Conservation (phyloP, 2,329 filamentous ascomycete species). For the Epichloe uncinata region DNA sequence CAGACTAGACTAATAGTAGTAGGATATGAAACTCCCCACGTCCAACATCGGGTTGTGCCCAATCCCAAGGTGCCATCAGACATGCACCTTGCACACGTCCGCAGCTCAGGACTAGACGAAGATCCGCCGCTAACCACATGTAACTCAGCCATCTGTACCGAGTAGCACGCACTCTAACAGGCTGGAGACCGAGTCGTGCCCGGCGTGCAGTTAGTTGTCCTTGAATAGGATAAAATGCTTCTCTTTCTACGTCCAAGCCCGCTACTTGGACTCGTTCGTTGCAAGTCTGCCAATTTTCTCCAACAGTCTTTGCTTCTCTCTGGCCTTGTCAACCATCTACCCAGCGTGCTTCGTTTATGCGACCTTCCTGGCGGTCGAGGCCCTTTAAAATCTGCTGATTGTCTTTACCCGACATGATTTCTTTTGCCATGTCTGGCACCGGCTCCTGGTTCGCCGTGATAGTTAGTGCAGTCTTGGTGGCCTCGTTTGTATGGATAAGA, state of each 20-base stretch:
- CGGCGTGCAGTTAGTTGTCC: background rate
- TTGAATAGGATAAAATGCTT: no score
- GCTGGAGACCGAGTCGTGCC: background rate
- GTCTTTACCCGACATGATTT: background rate
- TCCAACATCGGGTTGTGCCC: no score
- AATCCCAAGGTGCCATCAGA: no score
- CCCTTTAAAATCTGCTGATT: background rate
- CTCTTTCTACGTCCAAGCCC: background rate
- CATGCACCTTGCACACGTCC: no score
- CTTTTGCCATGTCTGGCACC: background rate
- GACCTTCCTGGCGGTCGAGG: background rate
- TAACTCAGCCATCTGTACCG: no score
- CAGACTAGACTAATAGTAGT: no score
- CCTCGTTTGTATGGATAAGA: conserved; percentile 11
- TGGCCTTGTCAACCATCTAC: background rate
- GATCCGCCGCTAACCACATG: background rate
- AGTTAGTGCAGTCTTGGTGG: conserved; percentile 4
- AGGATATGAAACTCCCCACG: no score
- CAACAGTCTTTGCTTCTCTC: background rate
- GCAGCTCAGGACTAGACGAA: no score
- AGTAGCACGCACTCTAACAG: background rate
- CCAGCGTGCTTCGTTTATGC: background rate
- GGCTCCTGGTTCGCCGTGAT: background rate
- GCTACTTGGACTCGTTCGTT: background rate
- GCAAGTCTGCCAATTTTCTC: background rate